Evolutionary conservation across 2,329 filamentous ascomycete genomes (phyloP), one percentile per base, ranked within the genome.

Genomic region (Endocalyx cinctus): DNA sequence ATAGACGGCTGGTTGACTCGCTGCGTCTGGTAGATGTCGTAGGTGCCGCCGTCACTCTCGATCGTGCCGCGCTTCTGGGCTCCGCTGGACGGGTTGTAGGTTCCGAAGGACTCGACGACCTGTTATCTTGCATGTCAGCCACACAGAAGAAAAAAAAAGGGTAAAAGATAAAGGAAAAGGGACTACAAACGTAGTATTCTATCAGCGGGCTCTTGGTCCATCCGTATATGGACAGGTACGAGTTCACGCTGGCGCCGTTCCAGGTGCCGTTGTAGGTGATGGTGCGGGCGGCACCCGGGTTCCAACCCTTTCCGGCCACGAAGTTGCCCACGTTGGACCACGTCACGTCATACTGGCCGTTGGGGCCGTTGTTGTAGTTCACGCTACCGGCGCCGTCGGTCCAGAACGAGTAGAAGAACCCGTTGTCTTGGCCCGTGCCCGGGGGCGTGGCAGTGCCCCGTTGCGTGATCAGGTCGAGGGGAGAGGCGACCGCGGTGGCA

Each of bases 341-440:
- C 6, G 38, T 57, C 16, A 72, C 60, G 41, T 60, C 66, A 62
- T 75, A 77, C 38, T 58, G 55, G 16, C 76, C 74, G 14, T 52
- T 68, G 2, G 58, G 50, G 11, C 64, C 68, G 58, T 78, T 79
- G 54, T 69, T 75, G 63, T 79, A 80, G 31, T 59, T 69, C 12
- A 73, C 70, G 28, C 58, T 51, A 16, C 62, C 67, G n/a, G 55
- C 62, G n/a, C 70, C 70, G 41, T 79, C 75, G 27, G 56, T 75
- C 72, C 74, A 81, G 63, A 68, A 79, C 11, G 70, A 76, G 59
- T 74, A 80, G 64, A 72, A 80, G 62, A 69, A 80, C 42, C 74
- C 74, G 51, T 76, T 70, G 63, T 73, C 37, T 17, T 42, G 49
- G 35, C 53, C 53, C 12, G 49, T 52, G 38, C 53, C 51, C 8